phyloP scores from a whole-genome alignment of 164 flowering plant species.

The Chimonanthus salicifolius region DNA sequence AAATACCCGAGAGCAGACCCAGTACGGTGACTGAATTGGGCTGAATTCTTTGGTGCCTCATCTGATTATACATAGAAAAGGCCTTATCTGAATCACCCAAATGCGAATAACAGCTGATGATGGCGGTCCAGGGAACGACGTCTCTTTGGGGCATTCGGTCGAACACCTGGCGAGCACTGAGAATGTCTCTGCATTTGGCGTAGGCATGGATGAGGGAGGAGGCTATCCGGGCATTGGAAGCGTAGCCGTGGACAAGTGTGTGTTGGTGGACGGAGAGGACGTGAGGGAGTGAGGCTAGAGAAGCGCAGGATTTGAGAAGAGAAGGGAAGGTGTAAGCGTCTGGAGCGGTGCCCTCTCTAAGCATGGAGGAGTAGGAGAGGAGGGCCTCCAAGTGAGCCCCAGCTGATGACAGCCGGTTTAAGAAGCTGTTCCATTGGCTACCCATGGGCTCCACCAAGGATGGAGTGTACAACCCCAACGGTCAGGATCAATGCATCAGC shows the following conservation, averaged over 20 bases:
- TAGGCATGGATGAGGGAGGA: slow-evolving; percentile 59
- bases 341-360: slow-evolving; percentile 25
- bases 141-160: slow-evolving; percentile 57
- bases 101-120: slow-evolving; percentile 61
- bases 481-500: too few relatives aligned
- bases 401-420: neutral
- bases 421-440: slow-evolving; percentile 7
- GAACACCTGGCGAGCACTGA: slow-evolving; percentile 48
- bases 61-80: slow-evolving; percentile 40
- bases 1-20: slow-evolving; percentile 45
- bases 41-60: slow-evolving; percentile 42
- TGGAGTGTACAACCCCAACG: too few relatives aligned
- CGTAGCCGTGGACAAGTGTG: slow-evolving; percentile 40
- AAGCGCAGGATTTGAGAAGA: slow-evolving; percentile 67
- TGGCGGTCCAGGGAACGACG: slow-evolving; percentile 73
- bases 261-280: slow-evolving; percentile 60
- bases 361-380: slow-evolving; percentile 44
- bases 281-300: slow-evolving; percentile 29
- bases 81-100: slow-evolving; percentile 35
- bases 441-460: neutral
- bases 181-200: slow-evolving; percentile 29
- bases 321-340: slow-evolving; percentile 58
- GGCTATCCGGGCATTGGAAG: slow-evolving; percentile 45
- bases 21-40: slow-evolving; percentile 66
- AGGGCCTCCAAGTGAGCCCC: neutral